Evolutionary conservation across 2,329 filamentous ascomycete species (phyloP), one percentile per base, ranked within the genome.

Genomic region (Hymenoscyphus repandus): DNA sequence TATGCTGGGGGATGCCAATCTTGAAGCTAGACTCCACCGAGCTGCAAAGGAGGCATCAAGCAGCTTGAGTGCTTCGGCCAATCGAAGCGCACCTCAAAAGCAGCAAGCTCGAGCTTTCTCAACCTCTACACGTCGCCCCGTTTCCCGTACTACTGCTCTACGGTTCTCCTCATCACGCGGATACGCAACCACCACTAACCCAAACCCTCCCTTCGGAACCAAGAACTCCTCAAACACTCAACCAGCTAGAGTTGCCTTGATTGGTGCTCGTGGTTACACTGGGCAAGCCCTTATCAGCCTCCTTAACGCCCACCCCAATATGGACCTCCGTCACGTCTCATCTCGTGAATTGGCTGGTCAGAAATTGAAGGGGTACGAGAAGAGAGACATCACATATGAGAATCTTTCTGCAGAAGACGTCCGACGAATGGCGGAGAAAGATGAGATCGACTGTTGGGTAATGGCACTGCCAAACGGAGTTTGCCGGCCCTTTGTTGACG

Each of bases 391-490:
- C 60, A 89, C 83, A 56, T 99, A 99, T 70, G 90, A 96, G 70
- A 96, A 90, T 68, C 76, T 97, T 40, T 84, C 80, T 50, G 81
- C 90, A 6, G 92, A 97, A 58, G 92, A 97, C 60, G 85, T 96
- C 11, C 82, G 83, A 56, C 79, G 83, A 51, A 89, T 97, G 80
- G 88, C 93, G 56, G 84, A 87, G 67, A 82, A 85, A 31, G 87
- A 88, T 46, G 82, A 91, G 63, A 84, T 97, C 45, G 92, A 97
- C 73, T 93, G 88, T 72, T 97, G 91, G 91, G 88, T 97, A 40
- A 93, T 97, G 88, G 93, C 93, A 33, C 82, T 97, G 30, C 93
- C 92, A 40, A 99, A 97, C 65, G 88, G 89, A 54, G 90, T 96
- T 45, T 96, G 90, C 80, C 88, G 90, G 72, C 91, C 93, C 0